Conservation (phyloP, 139 green algal genomes). For the Eudorina sp. region DNA sequence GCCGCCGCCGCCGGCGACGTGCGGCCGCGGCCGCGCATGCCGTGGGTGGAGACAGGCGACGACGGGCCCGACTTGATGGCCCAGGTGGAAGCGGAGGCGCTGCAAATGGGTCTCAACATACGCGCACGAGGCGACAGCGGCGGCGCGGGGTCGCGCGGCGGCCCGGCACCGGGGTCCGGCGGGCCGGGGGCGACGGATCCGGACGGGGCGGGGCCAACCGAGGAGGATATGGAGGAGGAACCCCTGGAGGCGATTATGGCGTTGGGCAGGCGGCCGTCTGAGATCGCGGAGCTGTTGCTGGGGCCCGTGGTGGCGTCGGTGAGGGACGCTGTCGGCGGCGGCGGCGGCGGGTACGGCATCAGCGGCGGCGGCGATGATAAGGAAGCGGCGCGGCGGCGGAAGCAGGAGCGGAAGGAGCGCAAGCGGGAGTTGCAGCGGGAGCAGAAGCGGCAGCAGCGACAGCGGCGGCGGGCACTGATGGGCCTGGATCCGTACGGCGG, state of each 20-base stretch:
- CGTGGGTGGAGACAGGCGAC: neutral
- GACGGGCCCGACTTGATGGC: neutral
- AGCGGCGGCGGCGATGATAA: neutral
- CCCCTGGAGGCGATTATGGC: slow-evolving; percentile 33
- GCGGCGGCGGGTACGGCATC: too few species aligned
- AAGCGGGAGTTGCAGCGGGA: neutral
- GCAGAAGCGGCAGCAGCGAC: slow-evolving; percentile 19
- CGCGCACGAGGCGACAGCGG: neutral
- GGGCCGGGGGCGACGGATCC: neutral
- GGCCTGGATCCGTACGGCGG: slow-evolving; percentile 4
- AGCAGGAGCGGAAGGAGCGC: slow-evolving; percentile 10
- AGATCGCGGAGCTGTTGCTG: neutral
- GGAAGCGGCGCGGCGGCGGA: neutral
- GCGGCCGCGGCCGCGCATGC: neutral
- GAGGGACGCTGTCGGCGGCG: neutral
- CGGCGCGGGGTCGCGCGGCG: neutral
- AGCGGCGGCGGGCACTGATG: slow-evolving; percentile 14
- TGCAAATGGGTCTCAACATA: neutral
- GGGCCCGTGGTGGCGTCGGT: neutral
- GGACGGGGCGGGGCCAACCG: neutral
- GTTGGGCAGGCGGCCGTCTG: neutral
- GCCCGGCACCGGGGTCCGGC: neutral
- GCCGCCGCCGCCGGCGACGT: neutral
- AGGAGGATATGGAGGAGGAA: neutral
- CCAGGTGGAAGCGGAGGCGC: neutral